Evolutionary conservation across 2,329 filamentous ascomycete genomes (phyloP).

Genomic region (Knufia fluminis): DNA sequence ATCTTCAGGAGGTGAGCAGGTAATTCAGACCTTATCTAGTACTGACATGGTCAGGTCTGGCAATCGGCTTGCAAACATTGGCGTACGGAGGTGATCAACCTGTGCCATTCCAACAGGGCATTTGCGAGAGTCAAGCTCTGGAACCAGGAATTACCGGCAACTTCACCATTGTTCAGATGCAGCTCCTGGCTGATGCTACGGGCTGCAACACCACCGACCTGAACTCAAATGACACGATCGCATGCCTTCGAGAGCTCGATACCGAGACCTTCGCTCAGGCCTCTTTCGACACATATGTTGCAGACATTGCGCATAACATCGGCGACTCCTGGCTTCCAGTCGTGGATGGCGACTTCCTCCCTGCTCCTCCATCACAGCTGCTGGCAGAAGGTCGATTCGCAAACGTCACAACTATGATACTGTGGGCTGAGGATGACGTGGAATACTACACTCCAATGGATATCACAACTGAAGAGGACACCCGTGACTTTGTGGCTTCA

Average conservation of each 20-base stretch:
- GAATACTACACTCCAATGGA: background rate
- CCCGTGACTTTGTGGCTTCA: background rate
- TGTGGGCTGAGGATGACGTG: background rate
- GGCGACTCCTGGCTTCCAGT: slow-evolving; percentile 27
- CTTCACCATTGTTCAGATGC: slow-evolving; percentile 41
- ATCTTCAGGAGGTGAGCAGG: slow-evolving; percentile 37
- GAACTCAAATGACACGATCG: slow-evolving; percentile 37
- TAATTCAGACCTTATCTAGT: background rate
- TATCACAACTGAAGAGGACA: background rate
- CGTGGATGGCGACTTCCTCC: slow-evolving; percentile 44
- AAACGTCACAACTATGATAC: slow-evolving; percentile 26
- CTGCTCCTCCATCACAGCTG: slow-evolving; percentile 34
- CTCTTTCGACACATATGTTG: slow-evolving; percentile 34
- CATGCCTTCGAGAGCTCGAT: slow-evolving; percentile 39
- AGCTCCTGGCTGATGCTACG: slow-evolving; percentile 33
- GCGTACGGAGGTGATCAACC: slow-evolving; percentile 39
- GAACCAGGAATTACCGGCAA: slow-evolving; percentile 44
- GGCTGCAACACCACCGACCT: slow-evolving; percentile 36
- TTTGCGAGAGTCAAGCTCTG: slow-evolving; percentile 41
- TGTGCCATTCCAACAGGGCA: slow-evolving; percentile 38
- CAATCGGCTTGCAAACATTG: slow-evolving; percentile 41
- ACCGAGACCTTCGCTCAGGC: slow-evolving; percentile 37
- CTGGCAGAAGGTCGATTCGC: slow-evolving; percentile 34
- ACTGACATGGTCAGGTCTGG: slow-evolving; percentile 26
- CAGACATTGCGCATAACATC: slow-evolving; percentile 21